Conservation (phyloP, 225 moss, liverwort and hornwort genomes). For the Neckera pumila region DNA sequence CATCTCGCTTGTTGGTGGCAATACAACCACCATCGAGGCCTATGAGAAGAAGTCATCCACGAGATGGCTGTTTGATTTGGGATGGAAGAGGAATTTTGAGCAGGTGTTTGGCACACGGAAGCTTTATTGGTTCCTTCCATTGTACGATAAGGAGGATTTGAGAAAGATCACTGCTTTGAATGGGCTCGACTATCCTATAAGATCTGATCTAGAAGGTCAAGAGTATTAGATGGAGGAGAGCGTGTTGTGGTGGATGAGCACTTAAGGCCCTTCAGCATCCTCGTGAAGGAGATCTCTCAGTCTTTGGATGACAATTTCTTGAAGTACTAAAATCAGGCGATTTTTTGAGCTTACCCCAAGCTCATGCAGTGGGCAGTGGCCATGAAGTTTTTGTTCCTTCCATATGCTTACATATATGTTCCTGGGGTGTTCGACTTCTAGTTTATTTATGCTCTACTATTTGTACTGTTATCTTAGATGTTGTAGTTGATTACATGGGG, state of each 20-base stretch:
- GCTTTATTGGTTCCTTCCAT: constrained; percentile 78
- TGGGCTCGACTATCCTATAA: constrained; percentile 86
- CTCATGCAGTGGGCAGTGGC: constrained; percentile 4
- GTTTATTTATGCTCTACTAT: not conserved
- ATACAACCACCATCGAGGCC: constrained; percentile 95
- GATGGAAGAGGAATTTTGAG: constrained; percentile 79
- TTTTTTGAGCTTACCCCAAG: constrained; percentile 10
- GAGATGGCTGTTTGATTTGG: constrained; percentile 90
- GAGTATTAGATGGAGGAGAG: constrained; percentile 39
- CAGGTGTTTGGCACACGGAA: constrained; percentile 95
- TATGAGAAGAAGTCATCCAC: constrained; percentile 88
- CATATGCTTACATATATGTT: not conserved
- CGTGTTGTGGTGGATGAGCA: not conserved
- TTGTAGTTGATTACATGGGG: not conserved
- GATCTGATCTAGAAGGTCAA: constrained; percentile 82
- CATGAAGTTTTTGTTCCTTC: not conserved
- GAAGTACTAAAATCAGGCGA: constrained; percentile 6
- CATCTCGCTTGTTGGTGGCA: constrained; percentile 84
- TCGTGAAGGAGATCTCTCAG: not conserved
- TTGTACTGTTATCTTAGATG: constrained; percentile 1
- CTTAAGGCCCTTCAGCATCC: not conserved
- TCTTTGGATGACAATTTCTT: not conserved
- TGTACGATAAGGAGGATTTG: constrained; percentile 90
- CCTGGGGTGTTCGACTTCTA: not conserved
- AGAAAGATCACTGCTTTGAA: constrained; percentile 81